Base-by-base conservation (phyloP, 1,284 basidiomycete species). In the Singerocomus rubriflavus region DNA sequence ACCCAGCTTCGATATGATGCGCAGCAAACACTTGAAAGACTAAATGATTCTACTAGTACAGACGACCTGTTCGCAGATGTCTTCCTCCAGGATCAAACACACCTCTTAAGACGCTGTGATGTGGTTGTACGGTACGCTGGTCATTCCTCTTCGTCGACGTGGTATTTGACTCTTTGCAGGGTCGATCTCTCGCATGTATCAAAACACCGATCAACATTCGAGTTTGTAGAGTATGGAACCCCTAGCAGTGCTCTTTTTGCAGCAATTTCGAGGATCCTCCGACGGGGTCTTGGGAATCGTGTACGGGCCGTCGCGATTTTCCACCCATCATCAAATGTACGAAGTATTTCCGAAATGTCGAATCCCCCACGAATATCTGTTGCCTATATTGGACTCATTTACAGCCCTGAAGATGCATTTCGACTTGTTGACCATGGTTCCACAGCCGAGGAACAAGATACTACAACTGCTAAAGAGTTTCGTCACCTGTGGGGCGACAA, bases 361-460 rank as follows among this genome's bases (percentile, higher is more conserved):
- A 79, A 78, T 5, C 68, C 73, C 2, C 10, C 56, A 34, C 72
- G 67, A 32, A 67, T 77, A 0, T 66, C 75, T n/a, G 63, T 69
- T 2, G 64, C 87, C 25, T 76, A 80, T 56, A 72, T 97, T 33
- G 94, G 94, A 3, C 66, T 98, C 11, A 69, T 93, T 6, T 80
- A 91, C 53, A 78, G 93, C 56, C 74, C 82, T 0, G 73, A 79
- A 3, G 72, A 88, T 52, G 90, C 92, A 2, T 85, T 85, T 55
- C 83, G 90, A 10, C 79, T 96, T 1, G 88, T 98, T 16, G 93
- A 96, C 60, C 87, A 92, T 57, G 94, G 94, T 1, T 93, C 97
- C 0, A 68, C 88, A 0, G 87, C 82, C 0, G 82, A 85, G 11
- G 81, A 88, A 40, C 66, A 76, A 36, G 75, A 83, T 44, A 66